phyloP scores from a whole-genome alignment of 345 rosid species.

The Turritis glabra region DNA sequence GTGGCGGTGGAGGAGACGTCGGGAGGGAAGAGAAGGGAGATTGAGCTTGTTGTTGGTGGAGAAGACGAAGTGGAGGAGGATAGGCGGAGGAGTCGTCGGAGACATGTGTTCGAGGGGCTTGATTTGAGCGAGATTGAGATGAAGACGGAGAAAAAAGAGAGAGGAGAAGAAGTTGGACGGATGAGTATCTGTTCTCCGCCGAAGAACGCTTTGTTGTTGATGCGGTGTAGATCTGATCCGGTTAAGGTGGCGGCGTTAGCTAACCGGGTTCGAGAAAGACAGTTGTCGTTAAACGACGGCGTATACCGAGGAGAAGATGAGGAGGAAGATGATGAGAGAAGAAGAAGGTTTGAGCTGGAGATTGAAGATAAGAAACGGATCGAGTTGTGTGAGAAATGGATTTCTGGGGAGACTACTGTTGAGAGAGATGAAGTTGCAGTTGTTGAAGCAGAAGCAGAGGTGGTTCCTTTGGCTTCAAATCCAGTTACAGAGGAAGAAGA shows the following conservation, averaged over 20 bases:
- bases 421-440: slow-evolving; percentile 20
- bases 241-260: slow-evolving; percentile 89
- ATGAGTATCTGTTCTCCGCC: slow-evolving; percentile 74
- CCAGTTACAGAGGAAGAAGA: slow-evolving; percentile 28
- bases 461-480: not conserved
- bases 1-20: slow-evolving; percentile 67
- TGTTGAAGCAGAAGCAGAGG: slow-evolving; percentile 35
- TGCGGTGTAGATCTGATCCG: slow-evolving; percentile 98
- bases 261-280: slow-evolving; percentile 67
- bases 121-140: slow-evolving; percentile 49
- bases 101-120: slow-evolving; percentile 73
- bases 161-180: slow-evolving; percentile 51
- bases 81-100: slow-evolving; percentile 60
- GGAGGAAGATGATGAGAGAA: slow-evolving; percentile 21
- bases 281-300: slow-evolving; percentile 37
- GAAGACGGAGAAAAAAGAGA: slow-evolving; percentile 46
- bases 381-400: slow-evolving; percentile 39
- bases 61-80: slow-evolving; percentile 46
- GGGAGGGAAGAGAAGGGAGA: slow-evolving; percentile 65
- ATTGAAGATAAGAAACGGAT: slow-evolving; percentile 41
- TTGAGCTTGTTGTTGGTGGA: slow-evolving; percentile 72
- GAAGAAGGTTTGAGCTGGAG: slow-evolving; percentile 38
- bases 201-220: slow-evolving; percentile 79
- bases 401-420: slow-evolving; percentile 32
- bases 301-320: slow-evolving; percentile 17